phyloP scores from a whole-genome alignment of 345 rosid genomes.

The Murraya koenigii region DNA sequence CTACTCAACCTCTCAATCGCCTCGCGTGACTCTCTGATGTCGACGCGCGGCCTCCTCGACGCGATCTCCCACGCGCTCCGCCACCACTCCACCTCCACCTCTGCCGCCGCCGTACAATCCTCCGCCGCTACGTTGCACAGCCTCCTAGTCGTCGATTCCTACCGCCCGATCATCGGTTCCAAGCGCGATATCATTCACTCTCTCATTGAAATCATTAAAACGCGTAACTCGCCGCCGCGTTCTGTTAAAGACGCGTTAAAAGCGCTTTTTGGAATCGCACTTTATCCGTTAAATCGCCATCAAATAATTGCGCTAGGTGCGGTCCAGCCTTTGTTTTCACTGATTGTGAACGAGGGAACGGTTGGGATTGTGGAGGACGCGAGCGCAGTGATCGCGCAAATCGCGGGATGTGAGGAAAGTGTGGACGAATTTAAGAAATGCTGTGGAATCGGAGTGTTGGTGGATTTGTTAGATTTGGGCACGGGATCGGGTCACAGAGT shows the following conservation, averaged over 20 bases:
- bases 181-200: conserved; percentile 86
- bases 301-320: conserved; percentile 68
- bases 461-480: conserved; percentile 68
- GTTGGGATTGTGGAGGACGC: conserved; percentile 90
- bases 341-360: conserved; percentile 70
- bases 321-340: conserved; percentile 53
- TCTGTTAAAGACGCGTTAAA: conserved; percentile 84
- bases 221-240: conserved; percentile 54
- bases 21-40: conserved; percentile 64
- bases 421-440: conserved; percentile 58
- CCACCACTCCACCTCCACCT: conserved; percentile 49
- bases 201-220: conserved; percentile 51
- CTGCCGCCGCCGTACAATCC: conserved; percentile 73
- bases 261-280: conserved; percentile 74
- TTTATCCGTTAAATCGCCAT: conserved; percentile 62
- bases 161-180: conserved; percentile 79
- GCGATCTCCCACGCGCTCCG: conserved; percentile 81
- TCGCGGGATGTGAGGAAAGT: conserved; percentile 90
- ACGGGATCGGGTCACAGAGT: conserved; percentile 64
- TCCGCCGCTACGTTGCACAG: conserved; percentile 83
- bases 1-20: conserved; percentile 81
- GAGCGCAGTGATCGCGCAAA: conserved; percentile 84
- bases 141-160: conserved; percentile 65
- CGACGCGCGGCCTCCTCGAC: conserved; percentile 83
- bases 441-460: conserved; percentile 54